Evolutionary conservation across 495 filamentous ascomycete species (phyloP), one percentile per base, ranked within the genome.

Genomic region (Diplogelasinospora grovesii): DNA sequence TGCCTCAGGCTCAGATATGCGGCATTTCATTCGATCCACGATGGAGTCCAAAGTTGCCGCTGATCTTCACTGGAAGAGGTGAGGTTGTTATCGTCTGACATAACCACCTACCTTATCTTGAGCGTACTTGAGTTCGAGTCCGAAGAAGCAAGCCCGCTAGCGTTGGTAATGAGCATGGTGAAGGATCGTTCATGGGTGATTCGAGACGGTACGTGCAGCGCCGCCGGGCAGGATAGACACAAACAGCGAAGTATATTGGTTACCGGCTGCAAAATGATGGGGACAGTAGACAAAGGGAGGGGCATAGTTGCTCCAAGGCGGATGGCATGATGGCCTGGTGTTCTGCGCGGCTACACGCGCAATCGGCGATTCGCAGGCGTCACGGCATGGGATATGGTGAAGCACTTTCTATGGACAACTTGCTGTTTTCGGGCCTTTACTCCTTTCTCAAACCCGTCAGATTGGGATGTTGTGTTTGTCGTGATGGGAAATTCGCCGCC

Each of bases 11-110:
- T 60, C 65, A 33, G 65, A 70, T 39, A 46, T 85, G 52, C 71
- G 73, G 44, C 65, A 68, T 14, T 78, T 85, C 50, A 59, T 89
- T 33, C 77, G 81, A 48, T 77, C 80, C 31, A 67, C 73, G 20
- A 63, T 90, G 39, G 71, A 79, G 49, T 68, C 59, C 39, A 82
- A 82, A 40, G 64, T 76, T 29, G 68, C 60, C 22, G 57, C 61
- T 36, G 77, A 82, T 49, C 61, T 82, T 30, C 63, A 70, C 51
- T 85, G 81, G 80, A 79, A 76, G 59, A n/a, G n/a, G n/a, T n/a
- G n/a, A n/a, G n/a, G n/a, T n/a, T n/a, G n/a, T n/a, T n/a, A n/a
- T 49, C 40, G 41, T n/a, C n/a, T n/a, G n/a, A n/a, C n/a, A n/a
- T n/a, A n/a, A n/a, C n/a, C n/a, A n/a, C n/a, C n/a, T n/a, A n/a